Percentiles rank a stretch among this genome's conserved stretches.
Evolutionary conservation across 495 filamentous ascomycete species (phyloP).

Genomic region (Cairneyella variabilis): DNA sequence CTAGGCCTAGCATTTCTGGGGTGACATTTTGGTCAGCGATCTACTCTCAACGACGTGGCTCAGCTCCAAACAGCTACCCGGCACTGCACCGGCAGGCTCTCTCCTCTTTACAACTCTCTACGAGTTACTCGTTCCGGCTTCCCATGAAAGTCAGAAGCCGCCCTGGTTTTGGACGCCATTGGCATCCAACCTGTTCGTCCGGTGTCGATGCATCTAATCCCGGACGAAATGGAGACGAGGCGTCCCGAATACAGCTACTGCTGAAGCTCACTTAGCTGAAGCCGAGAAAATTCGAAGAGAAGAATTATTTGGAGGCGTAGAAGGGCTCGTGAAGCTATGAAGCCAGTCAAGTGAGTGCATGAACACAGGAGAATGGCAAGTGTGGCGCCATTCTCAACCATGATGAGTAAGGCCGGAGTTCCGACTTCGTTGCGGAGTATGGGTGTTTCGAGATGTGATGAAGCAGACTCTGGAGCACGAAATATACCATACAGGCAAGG

Average conservation of each 20-base stretch:
- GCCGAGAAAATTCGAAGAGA: constrained; percentile 22
- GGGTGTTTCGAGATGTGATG: constrained; percentile 23
- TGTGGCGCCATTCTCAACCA: constrained; percentile 29
- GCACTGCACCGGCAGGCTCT: too few species aligned
- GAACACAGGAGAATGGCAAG: constrained; percentile 32
- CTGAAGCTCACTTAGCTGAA: constrained; percentile 18
- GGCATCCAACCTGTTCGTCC: constrained; percentile 32
- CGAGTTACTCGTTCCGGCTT: too few species aligned
- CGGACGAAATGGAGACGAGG: constrained; percentile 27
- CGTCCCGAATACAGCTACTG: constrained; percentile 21
- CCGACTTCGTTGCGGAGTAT: constrained; percentile 26
- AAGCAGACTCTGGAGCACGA: constrained; percentile 19
- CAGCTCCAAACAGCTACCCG: too few species aligned
- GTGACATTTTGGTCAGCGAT: too few species aligned
- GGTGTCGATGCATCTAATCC: constrained; percentile 36
- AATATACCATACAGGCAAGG: too few species aligned
- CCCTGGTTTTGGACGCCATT: constrained; percentile 23
- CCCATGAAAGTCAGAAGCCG: constrained; percentile 29
- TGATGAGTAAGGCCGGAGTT: constrained; percentile 33
- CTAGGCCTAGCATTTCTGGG: too few species aligned
- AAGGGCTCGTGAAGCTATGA: constrained; percentile 37
- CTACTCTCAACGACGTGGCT: too few species aligned
- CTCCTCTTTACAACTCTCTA: too few species aligned
- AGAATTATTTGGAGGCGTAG: constrained; percentile 31
- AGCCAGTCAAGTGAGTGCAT: constrained; percentile 38